Evolutionary conservation across 2,329 filamentous ascomycete species (phyloP).

Genomic region (Lachnellula suecica): DNA sequence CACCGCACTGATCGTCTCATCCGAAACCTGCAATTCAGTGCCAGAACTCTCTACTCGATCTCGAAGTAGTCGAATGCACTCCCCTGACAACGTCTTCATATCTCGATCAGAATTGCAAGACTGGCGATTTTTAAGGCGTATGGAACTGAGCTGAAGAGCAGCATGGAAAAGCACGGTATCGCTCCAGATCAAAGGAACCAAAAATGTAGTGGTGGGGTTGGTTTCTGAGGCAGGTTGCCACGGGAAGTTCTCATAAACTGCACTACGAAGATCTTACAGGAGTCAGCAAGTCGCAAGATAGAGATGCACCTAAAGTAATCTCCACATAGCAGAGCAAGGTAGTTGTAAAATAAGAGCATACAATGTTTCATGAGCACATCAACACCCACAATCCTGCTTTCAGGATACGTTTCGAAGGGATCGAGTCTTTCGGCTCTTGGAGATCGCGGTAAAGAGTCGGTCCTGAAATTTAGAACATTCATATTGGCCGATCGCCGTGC

Average conservation of each 20-base stretch:
- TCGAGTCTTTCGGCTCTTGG: conserved; percentile 8
- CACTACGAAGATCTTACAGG: conserved; percentile 11
- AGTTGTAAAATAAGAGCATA: neutral
- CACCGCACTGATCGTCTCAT: conserved; percentile 17
- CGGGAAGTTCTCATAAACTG: conserved; percentile 13
- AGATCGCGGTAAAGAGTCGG: conserved; percentile 1
- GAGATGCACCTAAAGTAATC: too few species aligned
- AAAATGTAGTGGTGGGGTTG: conserved; percentile 16
- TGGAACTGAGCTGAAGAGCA: conserved; percentile 9
- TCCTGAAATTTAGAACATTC: neutral
- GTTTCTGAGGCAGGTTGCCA: conserved; percentile 18
- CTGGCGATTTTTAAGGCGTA: neutral
- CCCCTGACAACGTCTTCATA: neutral
- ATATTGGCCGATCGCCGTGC: neutral
- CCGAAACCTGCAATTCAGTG: neutral
- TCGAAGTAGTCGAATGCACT: conserved; percentile 11
- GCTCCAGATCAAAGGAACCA: conserved; percentile 14
- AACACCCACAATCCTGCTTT: conserved; percentile 8
- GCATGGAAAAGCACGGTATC: conserved; percentile 17
- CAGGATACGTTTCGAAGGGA: conserved; percentile 13
- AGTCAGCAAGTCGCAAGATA: too few species aligned
- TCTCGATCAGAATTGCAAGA: neutral
- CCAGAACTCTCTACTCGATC: conserved; percentile 8
- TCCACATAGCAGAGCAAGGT: too few species aligned
- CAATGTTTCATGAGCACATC: conserved; percentile 18